Base-by-base conservation (phyloP, 345 rosid species). In the Eucalyptus guilfoylei region DNA sequence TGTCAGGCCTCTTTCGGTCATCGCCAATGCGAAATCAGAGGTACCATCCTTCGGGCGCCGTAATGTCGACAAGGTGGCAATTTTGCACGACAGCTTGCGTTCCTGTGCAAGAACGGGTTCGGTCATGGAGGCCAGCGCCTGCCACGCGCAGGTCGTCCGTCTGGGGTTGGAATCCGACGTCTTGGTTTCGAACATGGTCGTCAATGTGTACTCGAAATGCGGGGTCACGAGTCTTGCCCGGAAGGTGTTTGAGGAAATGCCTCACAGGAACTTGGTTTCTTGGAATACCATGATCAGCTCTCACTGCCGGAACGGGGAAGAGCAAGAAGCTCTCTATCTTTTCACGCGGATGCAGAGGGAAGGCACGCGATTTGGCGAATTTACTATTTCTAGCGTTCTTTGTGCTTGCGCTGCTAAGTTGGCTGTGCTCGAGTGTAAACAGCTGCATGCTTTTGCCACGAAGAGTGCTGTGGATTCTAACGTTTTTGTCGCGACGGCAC, bases 201-300 rank as follows among this genome's bases (percentile, higher is more conserved):
- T 95, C 2, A 95, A 93, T 14, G 4, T 86, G 92, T 98, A 95
- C 58, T 90, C 95, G 0, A 97, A 95, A 87, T 93, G 98, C 50
- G 95, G 94, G 16, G 90, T 90, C 49, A 52, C 91, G 24, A 50
- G 86, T 1, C 76, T 14, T 64, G 97, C 96, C 24, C 97, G 97
- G 55, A 95, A 91, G 50, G 93, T 96, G 95, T 98, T 98, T 86
- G 98, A 96, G 88, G 60, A 89, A 92, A 96, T 95, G 96, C 93
- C 93, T 58, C 92, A 91, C 1, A 91, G 95, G 95, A 94, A 94
- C 92, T 60, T 94, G 87, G 97, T 96, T 91, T 97, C 99, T 23
- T 97, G 98, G 97, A 97, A 97, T 89, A 95, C 97, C 30, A 90
- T 97, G 92, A 94, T 95, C 55, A 92, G 94, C 86, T 88, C 94